These are phyloP conservation scores for Leonotis leonurus DNA, from an alignment of 257 asterid species.

Conservation along the genomic window DNA sequence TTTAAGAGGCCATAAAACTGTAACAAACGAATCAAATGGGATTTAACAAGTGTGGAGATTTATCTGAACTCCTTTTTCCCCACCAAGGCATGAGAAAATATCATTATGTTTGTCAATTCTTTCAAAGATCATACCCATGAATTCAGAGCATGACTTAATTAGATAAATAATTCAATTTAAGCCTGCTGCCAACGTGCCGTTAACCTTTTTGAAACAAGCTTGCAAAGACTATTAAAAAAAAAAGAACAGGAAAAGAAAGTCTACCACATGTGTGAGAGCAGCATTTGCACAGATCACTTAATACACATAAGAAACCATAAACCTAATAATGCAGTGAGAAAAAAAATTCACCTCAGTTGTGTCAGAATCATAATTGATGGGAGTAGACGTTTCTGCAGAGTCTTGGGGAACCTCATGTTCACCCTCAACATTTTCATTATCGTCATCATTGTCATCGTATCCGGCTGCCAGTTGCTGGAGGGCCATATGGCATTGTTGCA, in stretches of 20 bases:
- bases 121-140: conserved; percentile 5
- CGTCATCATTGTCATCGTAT: conserved; percentile 20
- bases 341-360: conserved; percentile 51
- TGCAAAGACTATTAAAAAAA: not conserved
- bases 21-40: conserved; percentile 19
- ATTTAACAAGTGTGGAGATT: conserved; percentile 11
- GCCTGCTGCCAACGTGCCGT: not conserved
- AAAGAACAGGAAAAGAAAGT: not conserved
- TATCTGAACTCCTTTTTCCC: too few species aligned
- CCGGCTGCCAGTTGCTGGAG: conserved; percentile 68
- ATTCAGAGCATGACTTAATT: not conserved
- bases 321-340: not conserved
- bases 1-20: conserved; percentile 83
- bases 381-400: conserved; percentile 23
- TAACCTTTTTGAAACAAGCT: not conserved
- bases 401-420: conserved; percentile 23
- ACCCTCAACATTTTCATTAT: conserved; percentile 20
- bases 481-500: conserved; percentile 75
- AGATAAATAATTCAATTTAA: not conserved
- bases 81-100: not conserved
- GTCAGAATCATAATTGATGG: conserved; percentile 36
- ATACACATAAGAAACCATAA: conserved; percentile 7
- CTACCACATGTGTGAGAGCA: not conserved
- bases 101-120: not conserved
- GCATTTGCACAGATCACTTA: too few species aligned